Conservation (phyloP, 768 basidiomycete genomes). For the Tulasnella sp. region DNA sequence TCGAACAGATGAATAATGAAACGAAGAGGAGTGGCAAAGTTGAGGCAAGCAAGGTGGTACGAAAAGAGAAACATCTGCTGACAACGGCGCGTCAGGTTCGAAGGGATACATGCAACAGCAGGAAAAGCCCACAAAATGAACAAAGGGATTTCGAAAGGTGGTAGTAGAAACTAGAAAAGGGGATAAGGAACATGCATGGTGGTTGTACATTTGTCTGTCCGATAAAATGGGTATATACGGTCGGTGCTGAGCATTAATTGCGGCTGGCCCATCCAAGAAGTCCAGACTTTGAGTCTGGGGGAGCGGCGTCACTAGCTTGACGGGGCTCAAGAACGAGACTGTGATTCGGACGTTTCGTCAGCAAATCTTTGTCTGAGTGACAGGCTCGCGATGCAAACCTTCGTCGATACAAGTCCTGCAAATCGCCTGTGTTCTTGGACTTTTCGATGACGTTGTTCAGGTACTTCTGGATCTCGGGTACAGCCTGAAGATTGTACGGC, state of each 20-base stretch:
- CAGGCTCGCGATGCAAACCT: slow-evolving; percentile 38
- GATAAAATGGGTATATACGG: not conserved
- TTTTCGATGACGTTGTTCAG: slow-evolving; percentile 60
- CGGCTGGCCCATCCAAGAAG: slow-evolving; percentile 14
- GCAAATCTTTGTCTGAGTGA: not conserved
- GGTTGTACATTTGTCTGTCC: slow-evolving; percentile 14
- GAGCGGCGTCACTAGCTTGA: slow-evolving; percentile 72
- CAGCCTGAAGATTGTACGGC: slow-evolving; percentile 73
- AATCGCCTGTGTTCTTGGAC: slow-evolving; percentile 63
- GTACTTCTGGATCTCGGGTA: slow-evolving; percentile 80
- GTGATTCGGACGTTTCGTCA: slow-evolving; percentile 9
- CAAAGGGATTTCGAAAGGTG: not conserved
- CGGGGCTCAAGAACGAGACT: slow-evolving; percentile 77
- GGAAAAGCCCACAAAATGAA: no score
- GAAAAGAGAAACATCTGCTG: slow-evolving; percentile 8
- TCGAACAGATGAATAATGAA: slow-evolving; percentile 14
- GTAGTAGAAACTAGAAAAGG: not conserved
- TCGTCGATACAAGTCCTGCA: slow-evolving; percentile 75
- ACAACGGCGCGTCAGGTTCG: not conserved
- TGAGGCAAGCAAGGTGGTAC: slow-evolving; percentile 6
- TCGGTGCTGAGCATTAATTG: not conserved
- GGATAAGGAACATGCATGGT: not conserved
- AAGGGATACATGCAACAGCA: not conserved
- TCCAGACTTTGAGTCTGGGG: slow-evolving; percentile 38
- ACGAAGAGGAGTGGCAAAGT: slow-evolving; percentile 16